Conservation (phyloP, 768 basidiomycete species). For the Tricholoma hemisulphureum region DNA sequence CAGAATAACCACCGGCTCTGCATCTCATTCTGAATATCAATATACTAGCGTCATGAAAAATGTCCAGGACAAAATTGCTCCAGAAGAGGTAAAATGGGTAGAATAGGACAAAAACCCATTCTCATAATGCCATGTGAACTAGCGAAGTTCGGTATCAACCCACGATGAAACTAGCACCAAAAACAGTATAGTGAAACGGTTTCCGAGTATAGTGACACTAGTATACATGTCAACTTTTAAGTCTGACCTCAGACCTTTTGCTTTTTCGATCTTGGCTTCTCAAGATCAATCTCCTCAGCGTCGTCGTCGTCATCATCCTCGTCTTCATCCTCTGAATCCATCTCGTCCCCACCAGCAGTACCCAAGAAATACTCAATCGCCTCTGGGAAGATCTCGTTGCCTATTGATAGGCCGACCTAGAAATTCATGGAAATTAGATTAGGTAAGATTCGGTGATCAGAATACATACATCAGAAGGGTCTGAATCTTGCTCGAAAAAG, state of each 20-base stretch:
- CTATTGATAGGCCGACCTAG: constrained; percentile 71
- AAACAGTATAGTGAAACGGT: too few species aligned
- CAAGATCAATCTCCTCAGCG: constrained; percentile 84
- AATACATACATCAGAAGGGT: constrained; percentile 63
- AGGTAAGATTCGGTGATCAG: not conserved
- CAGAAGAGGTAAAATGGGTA: too few species aligned
- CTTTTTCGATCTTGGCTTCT: constrained; percentile 79
- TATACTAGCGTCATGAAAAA: too few species aligned
- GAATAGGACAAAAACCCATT: too few species aligned
- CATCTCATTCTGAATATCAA: too few species aligned
- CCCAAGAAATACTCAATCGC: constrained; percentile 84
- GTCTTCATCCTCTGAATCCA: constrained; percentile 65
- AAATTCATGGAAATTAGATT: not conserved
- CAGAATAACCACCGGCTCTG: too few species aligned
- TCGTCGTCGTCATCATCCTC: constrained; percentile 76
- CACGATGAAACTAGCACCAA: too few species aligned
- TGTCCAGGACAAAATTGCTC: too few species aligned
- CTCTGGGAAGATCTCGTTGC: constrained; percentile 76
- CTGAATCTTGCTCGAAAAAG: constrained; percentile 68
- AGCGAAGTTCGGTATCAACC: too few species aligned
- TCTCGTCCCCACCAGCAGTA: constrained; percentile 53
- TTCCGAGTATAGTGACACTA: too few species aligned
- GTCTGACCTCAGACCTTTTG: constrained; percentile 48
- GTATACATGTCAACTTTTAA: not conserved
- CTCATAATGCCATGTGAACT: too few species aligned